Evolutionary conservation across 1,284 basidiomycete species (phyloP), one percentile per base, ranked within the genome.

Genomic region (Leucoagaricus sp.): DNA sequence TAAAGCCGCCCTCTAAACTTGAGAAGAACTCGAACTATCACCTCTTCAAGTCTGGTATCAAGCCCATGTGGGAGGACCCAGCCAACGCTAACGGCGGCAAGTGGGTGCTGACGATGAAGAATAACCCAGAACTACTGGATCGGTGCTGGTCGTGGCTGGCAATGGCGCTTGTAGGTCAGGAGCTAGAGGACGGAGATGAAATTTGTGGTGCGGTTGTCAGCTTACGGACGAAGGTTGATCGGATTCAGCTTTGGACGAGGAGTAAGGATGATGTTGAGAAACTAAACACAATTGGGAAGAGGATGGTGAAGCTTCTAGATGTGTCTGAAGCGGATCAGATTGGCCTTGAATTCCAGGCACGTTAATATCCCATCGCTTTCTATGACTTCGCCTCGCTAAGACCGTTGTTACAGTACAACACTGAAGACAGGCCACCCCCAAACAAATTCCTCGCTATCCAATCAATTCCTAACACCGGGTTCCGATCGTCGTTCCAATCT

Each of bases 41-140:
- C 69, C 77, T 97, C 55, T 98, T 98, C 85, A 97, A 97, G 73
- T 80, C 85, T 26, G 89, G 89, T 33, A 91, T 91, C 75, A 94
- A 93, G 68, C 91, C 94, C 40, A 96, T 96, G 92, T 97, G 95
- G 94, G 95, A 97, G 74, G 95, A 97, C 69, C 85, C 86, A 23
- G 91, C 93, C 47, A 98, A 98, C 69, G 89, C 90, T 8, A 81
- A 87, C 49, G 94, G 94, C 23, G 94, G 94, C 34, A 96, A 96
- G 73, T 98, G 95, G 95, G 91, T 94, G 17, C 73, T 97, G 52
- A 94, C 94, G 62, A 91, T 97, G 85, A 90, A 89, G 72, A 86
- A 88, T 59, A 91, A 90, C 64, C 85, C 89, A 4, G 75, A 75
- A 33, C 70, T 96, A 60, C 76, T 96, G 46, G 95, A 98, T 75